Evolutionary conservation across 2,329 filamentous ascomycete genomes (phyloP), one percentile per base, ranked within the genome.

Genomic region (Alternaria sp.): DNA sequence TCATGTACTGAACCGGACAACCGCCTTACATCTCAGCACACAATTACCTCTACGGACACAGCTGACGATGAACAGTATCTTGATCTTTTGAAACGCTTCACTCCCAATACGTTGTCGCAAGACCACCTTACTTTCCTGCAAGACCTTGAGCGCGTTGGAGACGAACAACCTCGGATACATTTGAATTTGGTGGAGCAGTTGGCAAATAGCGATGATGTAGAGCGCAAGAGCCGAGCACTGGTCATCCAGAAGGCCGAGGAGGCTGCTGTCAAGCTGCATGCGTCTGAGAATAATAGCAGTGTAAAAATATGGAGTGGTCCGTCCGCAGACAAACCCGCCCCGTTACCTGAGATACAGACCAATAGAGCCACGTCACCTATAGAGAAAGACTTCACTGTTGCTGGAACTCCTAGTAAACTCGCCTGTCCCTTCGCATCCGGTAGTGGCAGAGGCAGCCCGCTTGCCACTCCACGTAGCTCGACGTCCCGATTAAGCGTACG

Each of bases 341-440:
- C 67, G 28, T 59, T 67, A 54, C 65, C 69, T 38, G 67, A 68
- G 43, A 71, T 67, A 51, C 66, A 73, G 65, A 61, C 71, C 62
- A 67, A 80, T 76, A 74, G 74, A 56, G 74, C 78, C 49, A 77
- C 80, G 57, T 80, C 80, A 32, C 78, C 78, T 5, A 70, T 97
- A 74, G 94, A 97, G 81, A 91, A 91, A 80, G 94, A 97, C 79
- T 97, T 97, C 72, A 97, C 94, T 18, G 91, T 94, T 34, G 85
- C 90, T 75, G 94, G 94, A 62, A 92, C 89, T 73, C 92, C 91
- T 71, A 92, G 93, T 69, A 87, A 86, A 65, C 82, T 97, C 53
- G 87, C 88, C 68, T 97, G 94, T 80, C 94, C 94, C 0, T 97
- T 97, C 78, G 89, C 87, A 43, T 81, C 81, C 43, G 71, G 78